Conservation (phyloP, 371 early-diverging fungal species). For the Lichtheimia corymbifera region DNA sequence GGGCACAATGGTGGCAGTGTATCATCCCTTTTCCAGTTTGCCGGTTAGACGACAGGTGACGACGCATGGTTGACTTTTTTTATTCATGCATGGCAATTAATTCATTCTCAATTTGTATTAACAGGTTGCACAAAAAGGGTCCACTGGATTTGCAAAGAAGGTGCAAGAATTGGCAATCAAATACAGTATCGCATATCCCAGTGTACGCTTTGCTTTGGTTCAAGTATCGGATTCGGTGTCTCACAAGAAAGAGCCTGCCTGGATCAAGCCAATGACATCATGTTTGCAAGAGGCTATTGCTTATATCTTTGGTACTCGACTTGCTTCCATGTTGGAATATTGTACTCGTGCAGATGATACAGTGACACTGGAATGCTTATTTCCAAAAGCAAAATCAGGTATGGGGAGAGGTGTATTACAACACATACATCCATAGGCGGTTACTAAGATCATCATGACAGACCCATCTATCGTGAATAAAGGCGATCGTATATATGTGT, state of each 20-base stretch:
- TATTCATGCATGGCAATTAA: too few relatives aligned
- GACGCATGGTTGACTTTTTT: too few relatives aligned
- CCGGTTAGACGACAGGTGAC: constrained; percentile 50
- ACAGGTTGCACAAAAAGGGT: too few relatives aligned
- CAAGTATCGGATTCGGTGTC: constrained; percentile 7
- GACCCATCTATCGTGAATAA: constrained; percentile 33
- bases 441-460: background rate
- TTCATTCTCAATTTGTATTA: too few relatives aligned
- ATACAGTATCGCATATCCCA: constrained; percentile 34
- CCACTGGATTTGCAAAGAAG: constrained; percentile 1
- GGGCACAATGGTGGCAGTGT: constrained; percentile 40
- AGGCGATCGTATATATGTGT: constrained; percentile 39
- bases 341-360: background rate
- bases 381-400: constrained; percentile 36
- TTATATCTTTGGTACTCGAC: constrained; percentile 20
- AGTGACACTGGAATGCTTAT: constrained; percentile 15
- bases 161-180: constrained; percentile 30
- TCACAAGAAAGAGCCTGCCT: constrained; percentile 9
- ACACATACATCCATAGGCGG: too few relatives aligned
- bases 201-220: constrained; percentile 30
- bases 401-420: background rate
- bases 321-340: constrained; percentile 22
- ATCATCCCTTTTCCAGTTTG: constrained; percentile 38
- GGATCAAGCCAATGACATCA: constrained; percentile 31
- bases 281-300: constrained; percentile 18